These are phyloP conservation scores for Corniculantispora saksenae DNA, from an alignment of 2,329 filamentous ascomycete genomes.

Conservation along the genomic window DNA sequence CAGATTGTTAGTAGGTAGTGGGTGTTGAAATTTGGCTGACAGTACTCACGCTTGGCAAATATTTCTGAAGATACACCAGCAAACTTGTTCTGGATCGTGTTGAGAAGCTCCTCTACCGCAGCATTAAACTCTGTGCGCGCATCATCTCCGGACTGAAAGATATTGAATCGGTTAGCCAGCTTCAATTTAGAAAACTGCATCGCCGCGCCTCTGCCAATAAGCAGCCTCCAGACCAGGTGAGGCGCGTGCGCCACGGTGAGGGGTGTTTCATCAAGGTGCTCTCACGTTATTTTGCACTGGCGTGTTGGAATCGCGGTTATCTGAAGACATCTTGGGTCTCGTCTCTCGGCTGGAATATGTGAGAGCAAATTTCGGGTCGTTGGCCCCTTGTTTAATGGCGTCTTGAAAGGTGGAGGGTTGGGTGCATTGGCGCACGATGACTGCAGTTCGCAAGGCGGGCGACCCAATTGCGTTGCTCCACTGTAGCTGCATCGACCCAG, in stretches of 20 bases:
- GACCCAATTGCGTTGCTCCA: conserved; percentile 1
- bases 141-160: conserved; percentile 36
- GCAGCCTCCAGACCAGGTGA: neutral
- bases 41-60: conserved; percentile 76
- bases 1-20: neutral
- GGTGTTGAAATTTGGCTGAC: neutral
- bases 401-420: conserved; percentile 2
- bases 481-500: conserved; percentile 12
- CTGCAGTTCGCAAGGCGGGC: neutral
- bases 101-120: conserved; percentile 84
- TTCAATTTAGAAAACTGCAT: neutral
- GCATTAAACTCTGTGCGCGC: conserved; percentile 67
- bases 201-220: neutral
- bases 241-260: neutral
- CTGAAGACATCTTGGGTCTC: conserved; percentile 36
- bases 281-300: conserved; percentile 39
- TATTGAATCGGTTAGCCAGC: neutral
- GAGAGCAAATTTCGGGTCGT: neutral
- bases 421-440: conserved; percentile 14
- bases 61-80: conserved; percentile 82
- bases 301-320: conserved; percentile 35
- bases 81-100: conserved; percentile 83
- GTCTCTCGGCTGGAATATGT: neutral
- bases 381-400: neutral
- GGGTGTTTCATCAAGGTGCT: conserved; percentile 6